phyloP scores from a whole-genome alignment of 345 rosid genomes.

The Melastoma malabathricum region DNA sequence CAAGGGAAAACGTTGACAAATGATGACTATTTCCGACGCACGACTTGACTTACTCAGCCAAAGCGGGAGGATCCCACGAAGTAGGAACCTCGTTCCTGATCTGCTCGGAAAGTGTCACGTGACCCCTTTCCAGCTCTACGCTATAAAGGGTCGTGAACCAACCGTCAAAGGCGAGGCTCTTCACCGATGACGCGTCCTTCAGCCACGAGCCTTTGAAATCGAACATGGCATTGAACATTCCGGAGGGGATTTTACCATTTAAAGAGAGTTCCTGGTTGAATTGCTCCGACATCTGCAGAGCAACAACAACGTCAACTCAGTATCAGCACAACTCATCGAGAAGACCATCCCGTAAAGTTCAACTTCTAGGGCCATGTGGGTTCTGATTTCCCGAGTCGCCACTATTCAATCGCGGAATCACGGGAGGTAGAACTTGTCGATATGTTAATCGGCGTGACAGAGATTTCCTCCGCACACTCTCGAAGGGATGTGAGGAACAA shows the following conservation, averaged over 20 bases:
- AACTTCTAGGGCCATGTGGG: too few species aligned
- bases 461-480: too few species aligned
- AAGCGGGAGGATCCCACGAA: constrained; percentile 81
- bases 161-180: constrained; percentile 76
- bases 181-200: constrained; percentile 55
- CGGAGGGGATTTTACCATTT: constrained; percentile 84
- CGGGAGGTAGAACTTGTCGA: too few species aligned
- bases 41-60: constrained; percentile 56
- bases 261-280: constrained; percentile 61
- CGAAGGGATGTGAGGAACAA: too few species aligned
- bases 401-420: too few species aligned
- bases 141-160: constrained; percentile 82
- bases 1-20: too few species aligned
- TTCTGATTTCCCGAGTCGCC: too few species aligned
- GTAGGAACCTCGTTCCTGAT: constrained; percentile 69
- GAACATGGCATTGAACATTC: constrained; percentile 69
- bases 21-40: too few species aligned
- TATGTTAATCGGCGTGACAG: too few species aligned
- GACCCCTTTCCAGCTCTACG: constrained; percentile 64
- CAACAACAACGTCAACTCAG: too few species aligned
- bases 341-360: too few species aligned
- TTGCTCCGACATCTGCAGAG: constrained; percentile 91
- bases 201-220: constrained; percentile 58
- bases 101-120: constrained; percentile 43
- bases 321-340: too few species aligned